A percentile compares a stretch with the other conserved stretches of the same genome.
These are phyloP conservation scores for Crucihimalaya himalaica DNA, from an alignment of 345 rosid genomes.

Conservation along the genomic window DNA sequence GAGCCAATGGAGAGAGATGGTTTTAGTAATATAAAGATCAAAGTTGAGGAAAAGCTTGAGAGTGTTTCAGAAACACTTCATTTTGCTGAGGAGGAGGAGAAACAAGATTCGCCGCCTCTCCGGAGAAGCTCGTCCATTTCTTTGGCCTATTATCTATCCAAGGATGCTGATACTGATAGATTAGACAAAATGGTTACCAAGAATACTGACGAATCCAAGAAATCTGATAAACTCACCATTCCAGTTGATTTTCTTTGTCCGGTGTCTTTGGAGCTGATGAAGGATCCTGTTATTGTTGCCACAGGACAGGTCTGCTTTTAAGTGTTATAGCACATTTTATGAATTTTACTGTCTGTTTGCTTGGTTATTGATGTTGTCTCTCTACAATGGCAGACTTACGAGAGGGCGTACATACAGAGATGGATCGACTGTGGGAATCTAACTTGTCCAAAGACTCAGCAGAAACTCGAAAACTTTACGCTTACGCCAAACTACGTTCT, in stretches of 20 bases:
- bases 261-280: conserved; percentile 87
- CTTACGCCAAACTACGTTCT: conserved; percentile 77
- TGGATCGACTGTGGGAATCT: conserved; percentile 91
- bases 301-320: conserved; percentile 72
- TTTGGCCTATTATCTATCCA: conserved; percentile 40
- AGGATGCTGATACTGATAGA: conserved; percentile 44
- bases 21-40: conserved; percentile 41
- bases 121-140: conserved; percentile 42
- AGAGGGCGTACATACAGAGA: conserved; percentile 89
- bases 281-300: conserved; percentile 93
- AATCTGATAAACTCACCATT: conserved; percentile 52
- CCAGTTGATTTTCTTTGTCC: conserved; percentile 93
- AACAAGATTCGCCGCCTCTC: conserved; percentile 36
- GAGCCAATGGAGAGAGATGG: conserved; percentile 52
- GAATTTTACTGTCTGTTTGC: conserved; percentile 17
- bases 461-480: conserved; percentile 74
- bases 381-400: conserved; percentile 77
- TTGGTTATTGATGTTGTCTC: conserved; percentile 19
- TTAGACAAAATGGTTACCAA: conserved; percentile 45
- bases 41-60: conserved; percentile 40
- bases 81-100: conserved; percentile 33
- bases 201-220: conserved; percentile 56
- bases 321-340: not conserved
- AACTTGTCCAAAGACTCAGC: conserved; percentile 95
- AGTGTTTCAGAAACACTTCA: conserved; percentile 30